Base-by-base conservation (phyloP, 2,329 filamentous ascomycete species). In the Phialophora macrospora region DNA sequence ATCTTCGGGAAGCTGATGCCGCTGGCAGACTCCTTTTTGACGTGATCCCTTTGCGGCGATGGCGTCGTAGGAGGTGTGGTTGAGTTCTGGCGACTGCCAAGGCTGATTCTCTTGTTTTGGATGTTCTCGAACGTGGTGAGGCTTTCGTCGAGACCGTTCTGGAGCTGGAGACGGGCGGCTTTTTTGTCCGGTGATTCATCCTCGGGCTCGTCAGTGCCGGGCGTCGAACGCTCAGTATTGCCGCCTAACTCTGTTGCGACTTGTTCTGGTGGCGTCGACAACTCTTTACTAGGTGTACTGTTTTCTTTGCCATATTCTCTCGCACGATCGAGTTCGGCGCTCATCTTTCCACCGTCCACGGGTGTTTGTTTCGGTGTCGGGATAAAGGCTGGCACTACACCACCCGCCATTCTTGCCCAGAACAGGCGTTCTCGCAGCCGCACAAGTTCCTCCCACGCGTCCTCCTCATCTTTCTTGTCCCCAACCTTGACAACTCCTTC, bases 401-500 rank as follows among this genome's bases (percentile, higher is more conserved):
- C 95, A 30, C 93, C 95, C 28, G 94, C 94, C 60, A 99, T 87
- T 62, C 95, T 87, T 58, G 91, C 88, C 95, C 95, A 99, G 76
- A 99, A 99, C 90, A 99, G 97, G 72, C 94, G 89, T 77, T 99
- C 95, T 58, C 95, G 85, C 55, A 98, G 79, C 32, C 90, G 87
- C 11, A 97, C 90, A 64, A 92, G 92, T 80, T 99, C 95, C 75
- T 98, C 94, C 95, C 95, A 99, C 0, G 93, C 92, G 30, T 88
- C 87, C 74, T 90, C 92, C 78, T 96, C 92, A 38, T 93, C 91
- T 57, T 95, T 92, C 46, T 90, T 87, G 63, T 90, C 91, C 55
- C 93, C 91, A 32, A 70, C 66, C 51, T 72, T 71, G 88, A 95
- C 95, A 73, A 97, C 90, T 2, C 95, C 95, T 72, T 97, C 94